Base-by-base conservation (phyloP, 78 protist species). In the Salpingoeca rosetta region DNA sequence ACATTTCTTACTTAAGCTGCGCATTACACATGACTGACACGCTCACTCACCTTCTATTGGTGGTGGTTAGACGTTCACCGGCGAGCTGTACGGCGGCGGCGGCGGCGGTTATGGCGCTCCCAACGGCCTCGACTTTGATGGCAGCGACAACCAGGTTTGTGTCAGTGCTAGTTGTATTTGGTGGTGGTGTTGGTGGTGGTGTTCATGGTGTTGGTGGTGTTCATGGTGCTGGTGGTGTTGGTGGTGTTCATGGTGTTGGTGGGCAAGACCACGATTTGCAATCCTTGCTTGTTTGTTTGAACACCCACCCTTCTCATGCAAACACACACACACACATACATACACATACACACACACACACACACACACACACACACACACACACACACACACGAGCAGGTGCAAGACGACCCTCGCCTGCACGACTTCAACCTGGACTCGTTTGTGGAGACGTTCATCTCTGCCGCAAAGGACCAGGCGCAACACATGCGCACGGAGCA, bases 41-140 rank as follows among this genome's bases (percentile, higher is more conserved):
- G 80, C 43, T 22, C 31, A 42, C 80, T 35, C 80, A 2, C 37
- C 80, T 12, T 42, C 11, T 1, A 45, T 44, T 41, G 38, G 36
- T 37, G 37, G 27, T 35, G 27, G 88, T n/a, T 82, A 87, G 38
- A 83, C 91, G n/a, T 93, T 89, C 57, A 90, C 92, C 2, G 85
- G 79, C 27, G 91, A 82, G 0, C 37, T 88, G 56, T 87, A 88
- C 79, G 65, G 65, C 17, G 65, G 65, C 17, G 65, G 65, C 17
- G 65, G 65, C 80, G 42, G 36, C 76, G 84, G 85, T n/a, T 88
- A 88, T 76, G 88, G 88, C 27, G 87, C 91, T 2, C 91, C 91
- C 40, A 72, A 76, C 28, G 93, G 93, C 0, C 86, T 92, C 75
- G 43, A 87, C 84, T 92, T 85, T 57, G 93, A 92, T 36, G 82